Evolutionary conservation across 495 filamentous ascomycete species (phyloP).

Genomic region (Chaetomidium leptoderma): DNA sequence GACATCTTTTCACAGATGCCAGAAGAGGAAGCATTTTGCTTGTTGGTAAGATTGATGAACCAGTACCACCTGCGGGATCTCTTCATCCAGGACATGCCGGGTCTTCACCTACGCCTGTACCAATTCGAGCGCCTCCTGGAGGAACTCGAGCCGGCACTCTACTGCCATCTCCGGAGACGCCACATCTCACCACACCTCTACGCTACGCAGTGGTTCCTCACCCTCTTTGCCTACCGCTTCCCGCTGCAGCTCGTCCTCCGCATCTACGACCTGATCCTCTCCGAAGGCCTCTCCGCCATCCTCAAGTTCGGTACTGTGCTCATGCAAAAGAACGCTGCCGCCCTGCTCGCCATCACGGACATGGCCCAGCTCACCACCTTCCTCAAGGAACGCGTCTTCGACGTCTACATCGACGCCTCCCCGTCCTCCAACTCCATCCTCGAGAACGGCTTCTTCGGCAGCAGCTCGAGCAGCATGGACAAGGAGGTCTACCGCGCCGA

Average conservation of each 20-base stretch:
- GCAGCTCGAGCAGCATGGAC: slow-evolving; percentile 72
- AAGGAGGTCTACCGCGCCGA: slow-evolving; percentile 96
- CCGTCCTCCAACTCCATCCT: slow-evolving; percentile 83
- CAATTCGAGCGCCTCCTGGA: slow-evolving; percentile 94
- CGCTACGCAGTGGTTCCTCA: slow-evolving; percentile 98
- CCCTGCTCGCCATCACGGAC: slow-evolving; percentile 81
- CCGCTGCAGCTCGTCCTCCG: slow-evolving; percentile 92
- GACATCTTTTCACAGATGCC: slow-evolving; percentile 64
- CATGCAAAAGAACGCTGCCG: slow-evolving; percentile 85
- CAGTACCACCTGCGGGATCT: slow-evolving; percentile 90
- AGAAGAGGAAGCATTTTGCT: slow-evolving; percentile 91
- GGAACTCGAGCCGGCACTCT: slow-evolving; percentile 88
- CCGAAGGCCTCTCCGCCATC: slow-evolving; percentile 88
- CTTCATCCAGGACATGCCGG: slow-evolving; percentile 95
- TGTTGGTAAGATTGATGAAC: slow-evolving; percentile 93
- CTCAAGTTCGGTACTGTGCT: slow-evolving; percentile 90
- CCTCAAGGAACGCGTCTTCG: slow-evolving; percentile 89
- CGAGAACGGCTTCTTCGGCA: slow-evolving; percentile 96
- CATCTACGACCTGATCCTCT: slow-evolving; percentile 94
- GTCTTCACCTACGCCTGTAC: slow-evolving; percentile 86
- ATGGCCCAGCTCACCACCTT: slow-evolving; percentile 83
- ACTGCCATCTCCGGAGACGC: slow-evolving; percentile 87
- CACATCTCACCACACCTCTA: slow-evolving; percentile 89
- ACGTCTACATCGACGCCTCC: slow-evolving; percentile 91
- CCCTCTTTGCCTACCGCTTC: slow-evolving; percentile 97